phyloP scores from a whole-genome alignment of 257 asterid genomes.

The Nicotiana knightiana region DNA sequence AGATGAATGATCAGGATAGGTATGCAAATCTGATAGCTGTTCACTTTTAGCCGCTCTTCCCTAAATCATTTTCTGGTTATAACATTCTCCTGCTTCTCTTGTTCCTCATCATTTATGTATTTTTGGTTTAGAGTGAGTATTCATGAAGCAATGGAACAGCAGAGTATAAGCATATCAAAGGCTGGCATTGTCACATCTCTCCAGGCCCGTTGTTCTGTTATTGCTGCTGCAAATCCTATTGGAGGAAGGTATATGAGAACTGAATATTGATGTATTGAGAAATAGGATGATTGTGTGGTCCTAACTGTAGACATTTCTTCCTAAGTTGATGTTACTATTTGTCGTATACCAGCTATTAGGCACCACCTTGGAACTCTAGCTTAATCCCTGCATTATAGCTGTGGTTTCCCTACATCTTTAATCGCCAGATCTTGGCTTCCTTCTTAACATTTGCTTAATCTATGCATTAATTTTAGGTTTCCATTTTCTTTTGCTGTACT shows the following conservation, averaged over 20 bases:
- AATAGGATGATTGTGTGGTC: background rate
- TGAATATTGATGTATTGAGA: background rate
- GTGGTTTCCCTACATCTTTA: background rate
- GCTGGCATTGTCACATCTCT: slow-evolving; percentile 98
- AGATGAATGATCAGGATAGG: slow-evolving; percentile 99
- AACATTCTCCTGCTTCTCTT: background rate
- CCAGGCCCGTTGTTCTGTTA: slow-evolving; percentile 98
- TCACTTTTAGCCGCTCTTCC: slow-evolving; percentile 1
- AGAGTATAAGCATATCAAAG: slow-evolving; percentile 95
- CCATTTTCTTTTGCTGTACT: background rate
- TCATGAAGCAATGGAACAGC: slow-evolving; percentile 99
- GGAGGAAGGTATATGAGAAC: slow-evolving; percentile 75
- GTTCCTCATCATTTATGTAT: background rate
- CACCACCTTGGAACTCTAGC: background rate
- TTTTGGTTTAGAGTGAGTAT: slow-evolving; percentile 75
- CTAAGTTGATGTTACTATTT: background rate
- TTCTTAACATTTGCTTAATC: background rate
- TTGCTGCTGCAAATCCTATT: slow-evolving; percentile 99
- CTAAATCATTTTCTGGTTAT: slow-evolving; percentile 13
- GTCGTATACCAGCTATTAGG: background rate
- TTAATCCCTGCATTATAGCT: background rate
- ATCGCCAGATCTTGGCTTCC: background rate
- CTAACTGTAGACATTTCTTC: background rate
- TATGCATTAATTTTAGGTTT: background rate
- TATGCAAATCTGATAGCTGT: slow-evolving; percentile 16